phyloP scores from a whole-genome alignment of 257 asterid genomes.

The Ocimum tenuiflorum region DNA sequence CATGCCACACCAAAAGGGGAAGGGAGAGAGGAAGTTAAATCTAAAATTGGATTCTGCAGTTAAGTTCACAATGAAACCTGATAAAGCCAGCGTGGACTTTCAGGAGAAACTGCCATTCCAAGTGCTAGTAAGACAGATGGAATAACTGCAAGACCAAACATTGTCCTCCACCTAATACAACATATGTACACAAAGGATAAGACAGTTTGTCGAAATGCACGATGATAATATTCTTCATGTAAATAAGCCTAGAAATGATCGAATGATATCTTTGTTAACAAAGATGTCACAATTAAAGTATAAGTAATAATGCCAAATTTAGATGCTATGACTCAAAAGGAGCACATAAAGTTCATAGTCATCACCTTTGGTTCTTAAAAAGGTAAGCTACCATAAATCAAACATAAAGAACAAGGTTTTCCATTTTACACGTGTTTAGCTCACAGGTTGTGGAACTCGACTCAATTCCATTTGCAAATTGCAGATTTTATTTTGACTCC shows the following conservation, averaged over 20 bases:
- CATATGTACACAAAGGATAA: too few species aligned
- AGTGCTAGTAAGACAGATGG: slow-evolving; percentile 76
- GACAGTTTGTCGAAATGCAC: neutral
- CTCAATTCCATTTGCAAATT: neutral
- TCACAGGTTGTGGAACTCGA: neutral
- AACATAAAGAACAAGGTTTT: neutral
- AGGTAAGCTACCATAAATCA: neutral
- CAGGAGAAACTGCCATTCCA: slow-evolving; percentile 94
- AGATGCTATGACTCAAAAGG: neutral
- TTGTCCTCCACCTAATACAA: slow-evolving; percentile 86
- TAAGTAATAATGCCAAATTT: neutral
- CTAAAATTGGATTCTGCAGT: neutral
- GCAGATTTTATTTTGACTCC: neutral
- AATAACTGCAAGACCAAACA: slow-evolving; percentile 75
- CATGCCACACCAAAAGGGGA: neutral
- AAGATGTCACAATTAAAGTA: neutral
- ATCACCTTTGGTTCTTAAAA: neutral
- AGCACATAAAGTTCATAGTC: neutral
- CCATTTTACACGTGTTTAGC: too few species aligned
- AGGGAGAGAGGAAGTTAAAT: neutral
- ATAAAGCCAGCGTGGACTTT: slow-evolving; percentile 96
- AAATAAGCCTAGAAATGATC: neutral
- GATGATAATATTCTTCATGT: neutral
- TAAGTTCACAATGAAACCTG: slow-evolving; percentile 36
- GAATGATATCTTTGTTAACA: neutral